Base-by-base conservation (phyloP, 1,284 basidiomycete genomes). In the Cryptococcus maquisensis region DNA sequence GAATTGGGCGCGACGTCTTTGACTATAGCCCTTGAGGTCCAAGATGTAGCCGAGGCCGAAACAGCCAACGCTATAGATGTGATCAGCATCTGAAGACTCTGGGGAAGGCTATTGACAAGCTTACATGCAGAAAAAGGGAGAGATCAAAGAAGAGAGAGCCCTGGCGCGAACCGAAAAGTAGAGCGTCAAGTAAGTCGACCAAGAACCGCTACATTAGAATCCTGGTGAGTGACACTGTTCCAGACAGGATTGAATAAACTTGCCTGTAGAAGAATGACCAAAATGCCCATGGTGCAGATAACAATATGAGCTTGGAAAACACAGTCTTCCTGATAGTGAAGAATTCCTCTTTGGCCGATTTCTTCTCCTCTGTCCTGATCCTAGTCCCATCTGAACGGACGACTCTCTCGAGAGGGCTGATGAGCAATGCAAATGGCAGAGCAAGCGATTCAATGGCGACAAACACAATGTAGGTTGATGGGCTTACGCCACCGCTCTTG, bases 391-490 rank as follows among this genome's bases (percentile, higher is more conserved):
- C 63, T 5, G 54, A 55, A 24, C 61, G 49, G 10, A 56, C 55
- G 35, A 66, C 60, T 3, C 58, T 58, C 16, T 62, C 52, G 2
- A 60, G 38, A 15, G 60, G 60, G 4, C 60, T 53, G 52, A 66
- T 57, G 7, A 66, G 49, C 20, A 55, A 55, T 8, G 63, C 64
- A 47, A 63, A 57, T 13, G 64, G 64, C n/a, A 65, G 55, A 16
- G 59, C 68, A 20, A 66, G 21, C 35, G 55, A 55, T 50, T 69
- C 66, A 35, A 71, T 63, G 4, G 54, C 66, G 10, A 72, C 51
- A 47, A 72, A 72, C 35, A 68, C 61, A 12, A 68, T 47, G 44
- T 59, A 65, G 8, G 62, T 65, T 18, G 51, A 50, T 3, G 62
- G 56, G 4, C 48, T 52, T 24, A 65, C 57, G 26, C 61, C 57